A percentile compares a stretch with the other conserved stretches of the same genome.
Evolutionary conservation across 225 moss, liverwort and hornwort species (phyloP).

Genomic region (Anthoceros angustus): DNA sequence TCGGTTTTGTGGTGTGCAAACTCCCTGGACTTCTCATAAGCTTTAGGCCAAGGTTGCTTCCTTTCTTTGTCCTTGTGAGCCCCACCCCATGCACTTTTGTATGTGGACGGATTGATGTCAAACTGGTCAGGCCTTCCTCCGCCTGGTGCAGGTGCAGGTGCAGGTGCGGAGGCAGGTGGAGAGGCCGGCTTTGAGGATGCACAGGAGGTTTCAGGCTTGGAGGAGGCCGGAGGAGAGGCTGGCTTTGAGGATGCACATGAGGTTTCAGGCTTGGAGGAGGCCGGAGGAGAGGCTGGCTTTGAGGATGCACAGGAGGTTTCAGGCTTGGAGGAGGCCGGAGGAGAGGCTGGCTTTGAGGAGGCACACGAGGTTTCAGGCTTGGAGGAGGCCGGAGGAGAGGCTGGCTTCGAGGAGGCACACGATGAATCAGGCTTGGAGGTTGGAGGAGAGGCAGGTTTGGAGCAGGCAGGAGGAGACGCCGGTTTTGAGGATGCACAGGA

Average conservation of each 20-base stretch:
- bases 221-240: not conserved
- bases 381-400: not conserved
- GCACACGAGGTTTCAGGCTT: not conserved
- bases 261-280: not conserved
- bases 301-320: not conserved
- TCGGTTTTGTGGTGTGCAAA: not conserved
- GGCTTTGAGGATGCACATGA: not conserved
- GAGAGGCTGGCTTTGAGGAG: not conserved
- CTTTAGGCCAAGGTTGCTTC: not conserved
- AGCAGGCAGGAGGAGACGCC: not conserved
- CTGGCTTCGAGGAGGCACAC: too few species aligned
- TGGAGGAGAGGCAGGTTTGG: not conserved
- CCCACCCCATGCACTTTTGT: conserved; percentile 1
- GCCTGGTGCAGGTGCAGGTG: not conserved
- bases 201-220: not conserved
- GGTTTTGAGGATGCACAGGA: not conserved
- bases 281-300: not conserved
- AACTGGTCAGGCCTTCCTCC: not conserved
- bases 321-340: not conserved
- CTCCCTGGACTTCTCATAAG: not conserved
- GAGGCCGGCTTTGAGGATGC: not conserved
- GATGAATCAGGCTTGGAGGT: too few species aligned
- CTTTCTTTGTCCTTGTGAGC: conserved; percentile 1
- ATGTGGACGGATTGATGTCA: not conserved
- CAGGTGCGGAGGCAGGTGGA: not conserved